A percentile compares a stretch with the other conserved stretches of the same genome.
These are phyloP conservation scores for Euphorbia lathyris DNA, from an alignment of 345 rosid genomes.

Conservation along the genomic window DNA sequence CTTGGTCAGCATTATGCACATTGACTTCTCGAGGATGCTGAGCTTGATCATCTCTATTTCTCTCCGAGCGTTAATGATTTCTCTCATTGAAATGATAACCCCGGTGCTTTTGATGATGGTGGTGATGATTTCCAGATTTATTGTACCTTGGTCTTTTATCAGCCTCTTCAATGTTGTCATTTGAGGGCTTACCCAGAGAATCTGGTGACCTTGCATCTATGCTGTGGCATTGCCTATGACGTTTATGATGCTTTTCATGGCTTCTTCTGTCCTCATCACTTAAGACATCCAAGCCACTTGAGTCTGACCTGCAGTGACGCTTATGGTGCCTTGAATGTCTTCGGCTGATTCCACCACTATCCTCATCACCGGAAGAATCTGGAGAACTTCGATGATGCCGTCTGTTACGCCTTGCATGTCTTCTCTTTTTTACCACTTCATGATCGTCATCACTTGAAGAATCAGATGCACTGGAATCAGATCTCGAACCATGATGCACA, in stretches of 20 bases:
- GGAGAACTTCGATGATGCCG: conserved; percentile 22
- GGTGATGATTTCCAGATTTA: conserved; percentile 19
- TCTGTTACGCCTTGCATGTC: conserved; percentile 28
- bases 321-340: conserved; percentile 36
- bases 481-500: conserved; percentile 38
- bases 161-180: conserved; percentile 26
- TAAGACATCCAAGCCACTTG: conserved; percentile 13
- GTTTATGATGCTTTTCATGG: conserved; percentile 28
- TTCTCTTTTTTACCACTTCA: conserved; percentile 28
- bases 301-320: conserved; percentile 13
- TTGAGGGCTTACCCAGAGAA: conserved; percentile 39
- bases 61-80: conserved; percentile 5
- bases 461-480: conserved; percentile 32
- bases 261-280: conserved; percentile 28
- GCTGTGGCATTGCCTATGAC: conserved; percentile 12
- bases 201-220: conserved; percentile 28
- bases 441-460: conserved; percentile 38
- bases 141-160: conserved; percentile 25
- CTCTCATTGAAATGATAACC: conserved; percentile 11
- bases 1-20: conserved; percentile 13
- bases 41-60: conserved; percentile 8
- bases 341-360: conserved; percentile 29
- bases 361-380: conserved; percentile 33
- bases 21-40: conserved; percentile 4
- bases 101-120: conserved; percentile 27